Evolutionary conservation across 495 filamentous ascomycete genomes (phyloP).

Genomic region (Corynascus novoguineensis): DNA sequence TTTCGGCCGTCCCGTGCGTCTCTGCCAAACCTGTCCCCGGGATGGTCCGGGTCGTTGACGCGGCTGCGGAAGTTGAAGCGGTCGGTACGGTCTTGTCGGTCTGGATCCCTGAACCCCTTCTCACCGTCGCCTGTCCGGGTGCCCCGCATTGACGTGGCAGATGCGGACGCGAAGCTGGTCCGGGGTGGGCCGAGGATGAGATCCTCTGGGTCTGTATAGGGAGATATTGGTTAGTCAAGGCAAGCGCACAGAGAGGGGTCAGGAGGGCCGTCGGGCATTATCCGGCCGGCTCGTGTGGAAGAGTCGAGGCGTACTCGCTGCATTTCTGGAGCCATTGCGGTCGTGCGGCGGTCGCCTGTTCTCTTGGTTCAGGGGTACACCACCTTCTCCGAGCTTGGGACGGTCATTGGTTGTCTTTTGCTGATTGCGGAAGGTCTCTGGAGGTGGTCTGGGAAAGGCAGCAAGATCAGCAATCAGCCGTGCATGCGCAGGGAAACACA

Average conservation of each 20-base stretch:
- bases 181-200: constrained; percentile 87
- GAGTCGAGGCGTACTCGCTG: constrained; percentile 37
- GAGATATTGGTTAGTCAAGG: constrained; percentile 17
- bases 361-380: constrained; percentile 39
- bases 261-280: not conserved
- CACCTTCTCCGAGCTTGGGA: constrained; percentile 37
- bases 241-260: not conserved
- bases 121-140: constrained; percentile 49
- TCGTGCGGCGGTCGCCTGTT: constrained; percentile 56
- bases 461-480: not conserved
- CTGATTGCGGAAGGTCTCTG: constrained; percentile 41
- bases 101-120: constrained; percentile 44
- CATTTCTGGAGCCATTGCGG: constrained; percentile 57
- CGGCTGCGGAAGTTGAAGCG: constrained; percentile 62
- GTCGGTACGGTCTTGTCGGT: constrained; percentile 58
- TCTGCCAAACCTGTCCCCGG: constrained; percentile 42
- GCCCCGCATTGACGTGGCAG: constrained; percentile 54
- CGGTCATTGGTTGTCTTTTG: constrained; percentile 40
- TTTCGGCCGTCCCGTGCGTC: constrained; percentile 42
- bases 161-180: constrained; percentile 80
- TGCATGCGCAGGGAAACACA: not conserved
- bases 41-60: constrained; percentile 61
- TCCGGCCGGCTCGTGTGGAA: not conserved
- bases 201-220: constrained; percentile 65
- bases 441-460: constrained; percentile 32